phyloP scores from a whole-genome alignment of 2,329 filamentous ascomycete species.

The Colletotrichum sidae region DNA sequence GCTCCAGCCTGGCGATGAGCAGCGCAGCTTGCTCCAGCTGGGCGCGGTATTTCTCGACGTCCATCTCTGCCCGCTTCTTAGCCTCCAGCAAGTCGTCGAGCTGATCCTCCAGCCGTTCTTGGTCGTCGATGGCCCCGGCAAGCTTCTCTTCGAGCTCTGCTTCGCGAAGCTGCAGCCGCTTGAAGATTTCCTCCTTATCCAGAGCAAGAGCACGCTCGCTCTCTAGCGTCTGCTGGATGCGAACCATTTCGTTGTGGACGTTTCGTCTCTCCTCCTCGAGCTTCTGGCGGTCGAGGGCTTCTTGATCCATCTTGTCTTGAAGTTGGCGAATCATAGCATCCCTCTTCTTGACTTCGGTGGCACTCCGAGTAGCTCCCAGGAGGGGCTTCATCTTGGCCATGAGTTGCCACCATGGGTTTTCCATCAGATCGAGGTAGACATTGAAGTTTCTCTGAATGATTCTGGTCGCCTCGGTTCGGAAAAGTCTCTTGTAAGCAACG shows the following conservation, averaged over 20 bases:
- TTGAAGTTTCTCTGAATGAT: constrained; percentile 97
- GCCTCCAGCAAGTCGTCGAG: constrained; percentile 88
- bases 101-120: constrained; percentile 93
- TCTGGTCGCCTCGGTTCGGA: constrained; percentile 91
- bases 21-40: constrained; percentile 93
- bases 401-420: constrained; percentile 97
- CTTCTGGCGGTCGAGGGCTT: constrained; percentile 78
- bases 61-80: constrained; percentile 88
- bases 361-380: constrained; percentile 89
- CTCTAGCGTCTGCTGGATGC: constrained; percentile 93
- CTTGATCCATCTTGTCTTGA: constrained; percentile 83
- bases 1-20: constrained; percentile 86
- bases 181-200: constrained; percentile 99
- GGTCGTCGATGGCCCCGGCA: constrained; percentile 90
- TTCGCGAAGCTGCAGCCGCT: constrained; percentile 92
- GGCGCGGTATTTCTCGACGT: constrained; percentile 80
- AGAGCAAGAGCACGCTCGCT: constrained; percentile 95
- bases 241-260: constrained; percentile 86
- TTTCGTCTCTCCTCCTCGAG: constrained; percentile 93
- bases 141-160: constrained; percentile 93
- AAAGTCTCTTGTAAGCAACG: constrained; percentile 91
- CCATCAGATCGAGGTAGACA: constrained; percentile 87
- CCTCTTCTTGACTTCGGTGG: constrained; percentile 92
- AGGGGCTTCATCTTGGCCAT: constrained; percentile 96
- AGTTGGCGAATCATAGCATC: constrained; percentile 93